Evolutionary conservation across 2,329 filamentous ascomycete species (phyloP).

Genomic region (Annulohypoxylon truncatum): DNA sequence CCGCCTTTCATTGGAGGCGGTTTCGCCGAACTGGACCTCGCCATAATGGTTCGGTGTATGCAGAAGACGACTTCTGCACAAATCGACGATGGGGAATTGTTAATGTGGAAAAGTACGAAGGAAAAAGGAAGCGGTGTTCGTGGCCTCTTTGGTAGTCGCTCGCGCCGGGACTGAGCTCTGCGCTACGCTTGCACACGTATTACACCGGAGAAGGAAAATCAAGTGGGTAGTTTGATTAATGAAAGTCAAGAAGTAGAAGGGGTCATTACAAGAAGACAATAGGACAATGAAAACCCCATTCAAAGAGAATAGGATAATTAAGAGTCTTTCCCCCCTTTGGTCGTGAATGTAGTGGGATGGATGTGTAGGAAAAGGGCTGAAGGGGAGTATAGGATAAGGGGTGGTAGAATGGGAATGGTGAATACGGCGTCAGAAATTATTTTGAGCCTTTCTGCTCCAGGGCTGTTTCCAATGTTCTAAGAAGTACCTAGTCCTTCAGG

Average conservation of each 20-base stretch:
- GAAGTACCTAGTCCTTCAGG: not conserved
- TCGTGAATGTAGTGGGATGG: conserved; percentile 26
- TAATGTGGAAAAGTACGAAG: conserved; percentile 5
- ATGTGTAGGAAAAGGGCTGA: not conserved
- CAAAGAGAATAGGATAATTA: conserved; percentile 38
- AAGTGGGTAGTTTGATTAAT: conserved; percentile 46
- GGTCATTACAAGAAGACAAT: conserved; percentile 55
- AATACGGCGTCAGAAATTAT: conserved; percentile 37
- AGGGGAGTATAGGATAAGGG: conserved; percentile 7
- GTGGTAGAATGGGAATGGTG: conserved; percentile 17
- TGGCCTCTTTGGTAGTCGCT: conserved; percentile 40
- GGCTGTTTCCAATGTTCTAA: not conserved
- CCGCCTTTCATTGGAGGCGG: conserved; percentile 51
- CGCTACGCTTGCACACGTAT: conserved; percentile 37
- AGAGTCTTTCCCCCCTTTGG: conserved; percentile 32
- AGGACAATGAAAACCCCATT: conserved; percentile 38
- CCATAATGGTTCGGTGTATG: conserved; percentile 49
- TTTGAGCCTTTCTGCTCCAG: conserved; percentile 25
- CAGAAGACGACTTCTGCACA: conserved; percentile 2
- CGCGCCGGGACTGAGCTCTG: conserved; percentile 26
- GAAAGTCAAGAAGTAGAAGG: conserved; percentile 57
- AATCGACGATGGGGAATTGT: conserved; percentile 14
- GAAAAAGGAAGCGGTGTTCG: conserved; percentile 39
- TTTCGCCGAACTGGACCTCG: conserved; percentile 54
- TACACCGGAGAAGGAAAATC: conserved; percentile 41